phyloP scores from a whole-genome alignment of 2,329 filamentous ascomycete genomes.

The Pseudovirgaria hyperparasitica region DNA sequence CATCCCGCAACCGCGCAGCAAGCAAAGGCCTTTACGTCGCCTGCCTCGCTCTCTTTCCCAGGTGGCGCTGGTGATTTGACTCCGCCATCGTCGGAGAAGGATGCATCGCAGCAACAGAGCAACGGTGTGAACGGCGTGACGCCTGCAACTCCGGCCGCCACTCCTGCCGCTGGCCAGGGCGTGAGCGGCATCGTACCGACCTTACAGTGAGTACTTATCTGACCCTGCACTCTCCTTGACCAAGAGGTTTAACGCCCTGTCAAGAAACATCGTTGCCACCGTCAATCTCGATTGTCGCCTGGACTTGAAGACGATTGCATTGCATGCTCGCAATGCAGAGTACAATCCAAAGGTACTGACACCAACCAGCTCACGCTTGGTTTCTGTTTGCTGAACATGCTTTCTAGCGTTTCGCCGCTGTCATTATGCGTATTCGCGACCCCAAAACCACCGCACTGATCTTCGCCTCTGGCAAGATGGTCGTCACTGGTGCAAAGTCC shows the following conservation, averaged over 20 bases:
- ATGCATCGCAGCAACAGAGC: slow-evolving; percentile 40
- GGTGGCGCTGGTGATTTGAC: slow-evolving; percentile 70
- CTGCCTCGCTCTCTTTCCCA: slow-evolving; percentile 84
- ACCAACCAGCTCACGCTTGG: slow-evolving; percentile 15
- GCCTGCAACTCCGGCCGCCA: slow-evolving; percentile 83
- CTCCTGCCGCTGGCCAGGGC: slow-evolving; percentile 67
- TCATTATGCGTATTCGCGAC: slow-evolving; percentile 99
- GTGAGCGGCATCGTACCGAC: slow-evolving; percentile 86
- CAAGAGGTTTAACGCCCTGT: slow-evolving; percentile 25
- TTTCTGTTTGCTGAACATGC: slow-evolving; percentile 23
- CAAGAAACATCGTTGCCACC: slow-evolving; percentile 94
- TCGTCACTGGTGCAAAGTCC: slow-evolving; percentile 93
- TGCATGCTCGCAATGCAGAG: slow-evolving; percentile 96
- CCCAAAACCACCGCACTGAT: slow-evolving; percentile 97
- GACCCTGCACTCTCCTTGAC: slow-evolving; percentile 14
- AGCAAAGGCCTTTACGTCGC: slow-evolving; percentile 85
- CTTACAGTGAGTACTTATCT: slow-evolving; percentile 75
- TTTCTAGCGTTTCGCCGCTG: slow-evolving; percentile 83
- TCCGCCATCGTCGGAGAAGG: slow-evolving; percentile 62
- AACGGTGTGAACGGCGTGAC: slow-evolving; percentile 56
- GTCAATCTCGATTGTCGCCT: slow-evolving; percentile 94
- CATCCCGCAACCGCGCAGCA: slow-evolving; percentile 85
- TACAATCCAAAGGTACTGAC: slow-evolving; percentile 88
- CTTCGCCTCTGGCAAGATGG: slow-evolving; percentile 99
- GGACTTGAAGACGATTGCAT: slow-evolving; percentile 95